phyloP scores from a whole-genome alignment of 1,284 basidiomycete species.

The Rhizopogon hawkerae region DNA sequence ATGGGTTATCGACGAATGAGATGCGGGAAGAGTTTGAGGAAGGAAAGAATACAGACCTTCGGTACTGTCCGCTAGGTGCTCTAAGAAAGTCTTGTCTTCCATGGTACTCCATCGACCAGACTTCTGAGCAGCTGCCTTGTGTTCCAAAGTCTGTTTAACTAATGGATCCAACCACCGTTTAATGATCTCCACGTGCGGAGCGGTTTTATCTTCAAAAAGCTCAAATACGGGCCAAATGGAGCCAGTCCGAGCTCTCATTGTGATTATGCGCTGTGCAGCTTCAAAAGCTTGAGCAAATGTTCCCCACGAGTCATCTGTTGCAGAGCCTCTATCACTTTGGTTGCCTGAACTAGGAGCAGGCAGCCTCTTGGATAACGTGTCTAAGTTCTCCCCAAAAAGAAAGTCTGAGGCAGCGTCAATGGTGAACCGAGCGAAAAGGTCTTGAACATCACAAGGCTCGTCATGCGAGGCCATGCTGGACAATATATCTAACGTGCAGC shows the following conservation, averaged over 20 bases:
- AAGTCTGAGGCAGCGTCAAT: slow-evolving; percentile 66
- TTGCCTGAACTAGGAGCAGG: slow-evolving; percentile 39
- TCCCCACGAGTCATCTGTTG: slow-evolving; percentile 51
- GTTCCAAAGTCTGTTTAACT: slow-evolving; percentile 42
- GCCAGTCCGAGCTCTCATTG: slow-evolving; percentile 45
- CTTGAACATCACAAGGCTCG: slow-evolving; percentile 52
- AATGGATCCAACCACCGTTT: slow-evolving; percentile 55
- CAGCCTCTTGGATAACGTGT: slow-evolving; percentile 49
- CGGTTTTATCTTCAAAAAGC: slow-evolving; percentile 49
- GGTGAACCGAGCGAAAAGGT: slow-evolving; percentile 60
- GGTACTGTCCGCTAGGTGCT: slow-evolving; percentile 58
- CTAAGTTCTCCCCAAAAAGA: slow-evolving; percentile 53
- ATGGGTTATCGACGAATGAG: slow-evolving; percentile 8
- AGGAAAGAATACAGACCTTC: slow-evolving; percentile 35
- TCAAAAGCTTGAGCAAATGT: slow-evolving; percentile 60
- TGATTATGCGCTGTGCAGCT: slow-evolving; percentile 47
- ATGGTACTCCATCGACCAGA: slow-evolving; percentile 32
- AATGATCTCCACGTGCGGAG: slow-evolving; percentile 44
- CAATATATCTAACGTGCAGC: slow-evolving; percentile 42
- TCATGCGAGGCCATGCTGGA: slow-evolving; percentile 30
- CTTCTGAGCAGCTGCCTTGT: slow-evolving; percentile 35
- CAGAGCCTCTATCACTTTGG: slow-evolving; percentile 52
- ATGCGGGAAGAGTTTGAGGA: slow-evolving; percentile 1
- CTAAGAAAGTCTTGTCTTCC: slow-evolving; percentile 53
- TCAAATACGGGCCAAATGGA: slow-evolving; percentile 64